These are phyloP conservation scores for Pisolithus orientalis DNA, from an alignment of 768 basidiomycete genomes.

Conservation along the genomic window DNA sequence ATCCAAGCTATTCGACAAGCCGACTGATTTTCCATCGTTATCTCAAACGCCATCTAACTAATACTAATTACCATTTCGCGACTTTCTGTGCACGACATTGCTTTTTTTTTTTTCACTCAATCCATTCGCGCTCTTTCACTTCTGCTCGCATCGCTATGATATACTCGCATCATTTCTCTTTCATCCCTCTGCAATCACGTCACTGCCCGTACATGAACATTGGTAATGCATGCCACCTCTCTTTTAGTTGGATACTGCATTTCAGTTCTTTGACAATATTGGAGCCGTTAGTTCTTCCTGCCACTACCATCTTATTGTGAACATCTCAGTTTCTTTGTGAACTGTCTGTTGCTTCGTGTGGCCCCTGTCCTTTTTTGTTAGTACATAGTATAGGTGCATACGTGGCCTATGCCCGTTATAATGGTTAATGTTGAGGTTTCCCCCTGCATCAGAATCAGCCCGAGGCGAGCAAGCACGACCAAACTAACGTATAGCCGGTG, in stretches of 20 bases:
- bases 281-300: constrained; percentile 14
- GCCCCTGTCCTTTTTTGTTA: not conserved
- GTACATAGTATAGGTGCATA: constrained; percentile 12
- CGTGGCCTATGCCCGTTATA: constrained; percentile 12
- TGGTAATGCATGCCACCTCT: constrained; percentile 30
- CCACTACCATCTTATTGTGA: not conserved
- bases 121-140: constrained; percentile 10
- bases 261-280: constrained; percentile 29
- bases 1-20: constrained; percentile 22
- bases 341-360: constrained; percentile 1
- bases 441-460: not conserved
- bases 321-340: not conserved
- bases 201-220: constrained; percentile 29
- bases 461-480: constrained; percentile 18
- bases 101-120: constrained; percentile 5
- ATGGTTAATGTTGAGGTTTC: constrained; percentile 6
- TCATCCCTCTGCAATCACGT: constrained; percentile 26
- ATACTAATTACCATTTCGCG: constrained; percentile 3
- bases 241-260: constrained; percentile 20
- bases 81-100: constrained; percentile 1
- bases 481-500: constrained; percentile 15
- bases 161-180: constrained; percentile 26
- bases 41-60: constrained; percentile 19
- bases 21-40: constrained; percentile 24
- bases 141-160: constrained; percentile 32